Percentiles rank a stretch among this genome's conserved stretches.
Evolutionary conservation across 2,329 filamentous ascomycete species (phyloP).

Genomic region (Penicillium sp.): DNA sequence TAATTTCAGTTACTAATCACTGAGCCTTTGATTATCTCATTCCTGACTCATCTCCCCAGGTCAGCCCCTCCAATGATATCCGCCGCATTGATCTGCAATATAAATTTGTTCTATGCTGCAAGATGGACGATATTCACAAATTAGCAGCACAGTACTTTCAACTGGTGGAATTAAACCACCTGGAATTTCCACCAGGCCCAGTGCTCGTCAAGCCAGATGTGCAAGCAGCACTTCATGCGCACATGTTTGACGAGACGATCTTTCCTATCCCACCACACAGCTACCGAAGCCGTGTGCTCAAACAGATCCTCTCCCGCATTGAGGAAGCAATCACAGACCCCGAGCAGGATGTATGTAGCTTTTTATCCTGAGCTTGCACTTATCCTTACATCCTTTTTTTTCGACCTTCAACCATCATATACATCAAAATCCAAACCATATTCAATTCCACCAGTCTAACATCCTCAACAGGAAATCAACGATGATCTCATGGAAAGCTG

Average conservation of each 20-base stretch:
- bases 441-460: conserved; percentile 6
- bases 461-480: conserved; percentile 68
- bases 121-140: conserved; percentile 34
- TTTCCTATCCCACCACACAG: conserved; percentile 63
- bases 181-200: conserved; percentile 64
- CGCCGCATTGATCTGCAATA: conserved; percentile 3
- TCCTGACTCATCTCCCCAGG: conserved; percentile 11
- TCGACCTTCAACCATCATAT: conserved; percentile 8
- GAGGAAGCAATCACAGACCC: conserved; percentile 77
- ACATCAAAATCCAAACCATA: conserved; percentile 9
- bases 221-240: conserved; percentile 67
- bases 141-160: conserved; percentile 75
- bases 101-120: conserved; percentile 5
- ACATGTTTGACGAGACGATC: conserved; percentile 64
- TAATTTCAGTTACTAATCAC: not conserved
- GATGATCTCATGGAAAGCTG: conserved; percentile 75
- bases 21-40: not conserved
- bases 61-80: conserved; percentile 10
- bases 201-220: conserved; percentile 61
- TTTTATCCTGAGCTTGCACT: conserved; percentile 2
- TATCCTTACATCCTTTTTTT: conserved; percentile 6
- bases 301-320: conserved; percentile 68
- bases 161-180: conserved; percentile 60
- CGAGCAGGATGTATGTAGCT: conserved; percentile 72
- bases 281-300: conserved; percentile 73